A percentile compares a stretch with the other conserved stretches of the same genome.
phyloP scores from a whole-genome alignment of 106 monocot genomes.

The Apostasia shenzhenica region DNA sequence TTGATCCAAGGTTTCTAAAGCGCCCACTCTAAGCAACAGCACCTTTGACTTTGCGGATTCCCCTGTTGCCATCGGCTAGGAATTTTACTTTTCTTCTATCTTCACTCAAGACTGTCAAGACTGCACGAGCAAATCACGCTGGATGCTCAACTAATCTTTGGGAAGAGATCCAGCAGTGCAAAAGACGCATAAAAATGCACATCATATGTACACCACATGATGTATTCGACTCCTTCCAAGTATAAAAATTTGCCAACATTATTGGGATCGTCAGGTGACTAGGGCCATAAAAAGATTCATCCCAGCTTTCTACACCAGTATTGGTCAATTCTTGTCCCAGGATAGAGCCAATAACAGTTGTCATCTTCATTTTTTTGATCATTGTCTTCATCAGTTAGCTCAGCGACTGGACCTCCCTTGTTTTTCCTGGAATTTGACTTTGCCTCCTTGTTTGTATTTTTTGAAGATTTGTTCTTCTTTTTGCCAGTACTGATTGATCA shows the following conservation, averaged over 20 bases:
- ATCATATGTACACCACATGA: constrained; percentile 99
- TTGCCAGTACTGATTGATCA: constrained; percentile 2
- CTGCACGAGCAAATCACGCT: constrained; percentile 84
- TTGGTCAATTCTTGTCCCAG: constrained; percentile 9
- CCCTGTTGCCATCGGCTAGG: constrained; percentile 76
- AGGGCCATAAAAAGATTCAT: constrained; percentile 7
- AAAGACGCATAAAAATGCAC: constrained; percentile 99
- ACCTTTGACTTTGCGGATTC: constrained; percentile 85
- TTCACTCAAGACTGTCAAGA: constrained; percentile 63
- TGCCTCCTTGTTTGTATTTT: constrained; percentile 17
- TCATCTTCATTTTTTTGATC: constrained; percentile 20
- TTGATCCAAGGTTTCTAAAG: too few species aligned
- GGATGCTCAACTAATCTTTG: constrained; percentile 85
- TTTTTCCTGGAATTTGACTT: constrained; percentile 20
- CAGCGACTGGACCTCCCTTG: constrained; percentile 6
- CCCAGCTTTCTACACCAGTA: constrained; percentile 13
- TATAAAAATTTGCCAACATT: constrained; percentile 89
- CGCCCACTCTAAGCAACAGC: constrained; percentile 48
- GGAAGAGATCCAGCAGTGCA: constrained; percentile 89
- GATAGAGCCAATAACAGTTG: constrained; percentile 6
- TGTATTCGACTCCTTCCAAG: constrained; percentile 92
- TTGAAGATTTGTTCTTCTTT: constrained; percentile 37
- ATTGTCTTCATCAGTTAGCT: constrained; percentile 11
- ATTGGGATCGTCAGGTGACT: constrained; percentile 24
- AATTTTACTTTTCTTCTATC: constrained; percentile 84